These are phyloP conservation scores for Artemisia tridentata DNA, from an alignment of 129 eudicot species.

Conservation along the genomic window DNA sequence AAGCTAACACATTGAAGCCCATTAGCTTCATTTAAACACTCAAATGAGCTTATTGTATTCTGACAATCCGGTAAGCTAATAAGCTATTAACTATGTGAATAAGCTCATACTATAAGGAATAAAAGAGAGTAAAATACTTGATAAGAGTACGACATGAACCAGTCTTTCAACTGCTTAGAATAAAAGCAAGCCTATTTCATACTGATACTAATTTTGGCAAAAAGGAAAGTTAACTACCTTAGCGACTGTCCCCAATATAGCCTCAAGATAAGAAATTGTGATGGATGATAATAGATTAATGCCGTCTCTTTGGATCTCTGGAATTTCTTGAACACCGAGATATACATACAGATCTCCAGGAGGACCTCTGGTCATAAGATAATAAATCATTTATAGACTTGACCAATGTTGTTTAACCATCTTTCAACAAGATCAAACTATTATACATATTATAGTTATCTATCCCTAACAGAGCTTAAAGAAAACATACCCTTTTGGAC, in stretches of 20 bases:
- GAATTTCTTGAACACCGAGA: conserved; percentile 85
- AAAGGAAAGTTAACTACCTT: conserved; percentile 44
- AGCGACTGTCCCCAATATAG: conserved; percentile 79
- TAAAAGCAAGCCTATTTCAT: background rate
- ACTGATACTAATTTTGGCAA: background rate
- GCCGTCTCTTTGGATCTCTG: conserved; percentile 97
- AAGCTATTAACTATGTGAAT: too few species aligned
- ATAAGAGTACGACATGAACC: background rate
- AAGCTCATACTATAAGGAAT: background rate
- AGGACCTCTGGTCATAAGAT: conserved; percentile 56
- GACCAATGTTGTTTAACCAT: too few species aligned
- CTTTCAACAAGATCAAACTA: too few species aligned
- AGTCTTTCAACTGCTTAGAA: background rate
- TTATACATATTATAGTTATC: too few species aligned
- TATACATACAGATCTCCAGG: conserved; percentile 95
- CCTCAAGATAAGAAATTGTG: conserved; percentile 81
- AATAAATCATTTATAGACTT: background rate
- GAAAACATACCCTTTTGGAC: conserved; percentile 79
- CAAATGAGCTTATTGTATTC: too few species aligned
- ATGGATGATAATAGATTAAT: conserved; percentile 72
- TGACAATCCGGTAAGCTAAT: too few species aligned
- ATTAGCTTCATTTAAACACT: too few species aligned
- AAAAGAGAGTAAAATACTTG: background rate
- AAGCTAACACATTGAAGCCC: too few species aligned
- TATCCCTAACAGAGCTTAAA: background rate